Evolutionary conservation across 768 basidiomycete genomes (phyloP).

Genomic region (Auricularia sp.): DNA sequence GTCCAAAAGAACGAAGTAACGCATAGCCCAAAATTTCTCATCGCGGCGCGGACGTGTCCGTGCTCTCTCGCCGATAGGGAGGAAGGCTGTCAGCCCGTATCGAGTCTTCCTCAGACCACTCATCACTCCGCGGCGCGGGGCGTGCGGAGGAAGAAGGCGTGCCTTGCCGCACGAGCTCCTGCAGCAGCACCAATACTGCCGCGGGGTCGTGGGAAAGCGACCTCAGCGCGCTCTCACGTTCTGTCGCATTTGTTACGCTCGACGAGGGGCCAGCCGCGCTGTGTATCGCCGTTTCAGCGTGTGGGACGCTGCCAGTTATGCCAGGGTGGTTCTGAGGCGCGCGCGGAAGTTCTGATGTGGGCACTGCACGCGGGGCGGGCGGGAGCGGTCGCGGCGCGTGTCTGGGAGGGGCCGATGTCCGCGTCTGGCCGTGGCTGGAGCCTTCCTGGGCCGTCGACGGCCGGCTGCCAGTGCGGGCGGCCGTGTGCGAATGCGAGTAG

Average conservation of each 20-base stretch:
- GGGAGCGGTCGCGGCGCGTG: no score
- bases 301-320: no score
- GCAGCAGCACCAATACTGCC: neutral
- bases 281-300: neutral
- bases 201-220: neutral
- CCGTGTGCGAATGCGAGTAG: no score
- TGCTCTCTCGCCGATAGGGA: neutral
- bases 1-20: neutral
- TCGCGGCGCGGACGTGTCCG: neutral
- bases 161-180: neutral
- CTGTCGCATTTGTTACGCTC: neutral
- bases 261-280: neutral
- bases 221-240: neutral
- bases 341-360: no score
- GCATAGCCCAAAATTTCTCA: neutral
- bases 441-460: no score
- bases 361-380: no score
- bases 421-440: no score
- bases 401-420: no score
- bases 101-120: neutral
- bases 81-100: neutral
- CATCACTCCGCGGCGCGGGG: neutral
- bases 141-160: neutral
- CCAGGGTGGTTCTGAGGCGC: no score
- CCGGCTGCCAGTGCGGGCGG: no score